Conservation (phyloP, 192 early-diverging fungal genomes). For the Coemansia sp. region DNA sequence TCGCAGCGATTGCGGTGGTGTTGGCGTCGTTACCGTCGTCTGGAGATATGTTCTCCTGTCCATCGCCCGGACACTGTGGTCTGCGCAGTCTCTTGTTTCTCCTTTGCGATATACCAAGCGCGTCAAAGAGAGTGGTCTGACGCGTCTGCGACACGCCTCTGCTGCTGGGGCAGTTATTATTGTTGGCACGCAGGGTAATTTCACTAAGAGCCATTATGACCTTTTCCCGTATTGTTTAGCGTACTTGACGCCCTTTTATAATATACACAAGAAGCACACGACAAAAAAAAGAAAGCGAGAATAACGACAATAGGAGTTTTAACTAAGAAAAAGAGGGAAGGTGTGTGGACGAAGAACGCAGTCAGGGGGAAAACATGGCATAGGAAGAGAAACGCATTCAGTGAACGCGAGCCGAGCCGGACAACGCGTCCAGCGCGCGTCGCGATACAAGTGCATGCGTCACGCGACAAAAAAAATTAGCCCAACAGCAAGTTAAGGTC, state of each 20-base stretch:
- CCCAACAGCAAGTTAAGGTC: constrained; percentile 46
- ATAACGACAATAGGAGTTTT: neutral
- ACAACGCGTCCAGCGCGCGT: neutral
- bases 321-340: neutral
- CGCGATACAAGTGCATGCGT: neutral
- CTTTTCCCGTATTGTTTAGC: neutral
- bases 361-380: no score
- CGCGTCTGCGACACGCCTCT: constrained; percentile 11
- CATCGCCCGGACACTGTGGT: neutral
- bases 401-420: constrained; percentile 5
- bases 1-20: constrained; percentile 3
- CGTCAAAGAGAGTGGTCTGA: constrained; percentile 41
- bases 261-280: constrained; percentile 2
- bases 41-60: constrained; percentile 15
- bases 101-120: constrained; percentile 28
- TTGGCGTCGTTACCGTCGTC: neutral
- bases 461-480: constrained; percentile 4
- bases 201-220: constrained; percentile 33
- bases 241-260: neutral
- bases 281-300: neutral
- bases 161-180: constrained; percentile 5
- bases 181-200: constrained; percentile 41
- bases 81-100: constrained; percentile 31
- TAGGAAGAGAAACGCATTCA: neutral
- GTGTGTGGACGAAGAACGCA: neutral